Percentiles rank a stretch among this genome's conserved stretches.
Conservation (phyloP, 495 filamentous ascomycete genomes). For the Hypoxylon intermedium region DNA sequence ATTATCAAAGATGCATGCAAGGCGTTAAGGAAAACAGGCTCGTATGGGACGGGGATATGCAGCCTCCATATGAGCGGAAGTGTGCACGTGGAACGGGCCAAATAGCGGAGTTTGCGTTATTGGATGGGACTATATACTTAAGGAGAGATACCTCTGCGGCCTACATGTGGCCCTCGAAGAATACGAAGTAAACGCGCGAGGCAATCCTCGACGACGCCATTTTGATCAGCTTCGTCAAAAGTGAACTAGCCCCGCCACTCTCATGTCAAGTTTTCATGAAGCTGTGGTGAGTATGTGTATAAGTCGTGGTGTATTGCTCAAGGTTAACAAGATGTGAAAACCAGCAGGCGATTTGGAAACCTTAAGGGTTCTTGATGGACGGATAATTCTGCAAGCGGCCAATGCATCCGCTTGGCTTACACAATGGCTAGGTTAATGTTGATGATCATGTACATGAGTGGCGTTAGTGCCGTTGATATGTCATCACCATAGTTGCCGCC, state of each 20-base stretch:
- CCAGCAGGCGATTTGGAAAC: background rate
- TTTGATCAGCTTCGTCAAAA: background rate
- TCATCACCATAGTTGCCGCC: slow-evolving; percentile 16
- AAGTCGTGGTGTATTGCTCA: slow-evolving; percentile 20
- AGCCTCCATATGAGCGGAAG: slow-evolving; percentile 24
- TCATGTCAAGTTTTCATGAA: background rate
- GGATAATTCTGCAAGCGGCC: slow-evolving; percentile 12
- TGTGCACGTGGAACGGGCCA: slow-evolving; percentile 20
- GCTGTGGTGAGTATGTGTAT: slow-evolving; percentile 15
- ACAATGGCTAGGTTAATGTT: background rate
- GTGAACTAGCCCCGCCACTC: background rate
- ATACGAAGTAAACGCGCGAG: slow-evolving; percentile 11
- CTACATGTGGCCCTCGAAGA: slow-evolving; percentile 10
- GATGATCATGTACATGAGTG: slow-evolving; percentile 10
- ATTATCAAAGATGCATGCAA: slow-evolving; percentile 41
- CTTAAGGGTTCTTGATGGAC: slow-evolving; percentile 7
- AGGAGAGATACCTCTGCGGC: slow-evolving; percentile 22
- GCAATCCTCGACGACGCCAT: slow-evolving; percentile 6
- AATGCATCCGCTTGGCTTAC: slow-evolving; percentile 18
- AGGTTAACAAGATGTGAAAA: background rate
- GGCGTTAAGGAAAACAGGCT: slow-evolving; percentile 42
- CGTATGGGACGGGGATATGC: slow-evolving; percentile 24
- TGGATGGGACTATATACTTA: slow-evolving; percentile 21
- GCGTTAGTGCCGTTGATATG: slow-evolving; percentile 16
- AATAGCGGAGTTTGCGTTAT: slow-evolving; percentile 34